Percentiles rank a stretch among this genome's conserved stretches.
phyloP scores from a whole-genome alignment of 2,329 filamentous ascomycete genomes.

The Botrytis fragariae region DNA sequence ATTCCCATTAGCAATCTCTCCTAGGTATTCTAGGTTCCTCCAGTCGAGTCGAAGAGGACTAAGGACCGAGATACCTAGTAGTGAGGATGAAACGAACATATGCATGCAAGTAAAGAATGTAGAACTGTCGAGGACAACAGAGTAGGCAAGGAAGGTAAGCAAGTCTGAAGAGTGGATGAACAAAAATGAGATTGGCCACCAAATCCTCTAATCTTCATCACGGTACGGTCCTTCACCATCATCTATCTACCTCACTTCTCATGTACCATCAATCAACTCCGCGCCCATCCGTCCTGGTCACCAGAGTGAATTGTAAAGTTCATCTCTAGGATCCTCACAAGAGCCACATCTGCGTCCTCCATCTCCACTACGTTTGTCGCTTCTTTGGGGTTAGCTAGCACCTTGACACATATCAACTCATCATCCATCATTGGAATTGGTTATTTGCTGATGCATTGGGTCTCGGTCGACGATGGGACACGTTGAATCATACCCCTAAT shows the following conservation, averaged over 20 bases:
- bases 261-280: not conserved
- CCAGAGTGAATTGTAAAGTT: not conserved
- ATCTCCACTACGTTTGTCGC: not conserved
- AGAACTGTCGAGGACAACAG: not conserved
- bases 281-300: not conserved
- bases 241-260: not conserved
- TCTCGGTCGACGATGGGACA: not conserved
- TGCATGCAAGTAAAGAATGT: not conserved
- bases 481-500: slow-evolving; percentile 10
- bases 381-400: not conserved
- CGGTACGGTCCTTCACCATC: not conserved
- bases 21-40: not conserved
- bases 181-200: not conserved
- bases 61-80: too few relatives aligned
- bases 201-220: not conserved
- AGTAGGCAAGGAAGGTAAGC: too few relatives aligned
- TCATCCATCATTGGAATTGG: not conserved
- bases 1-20: not conserved
- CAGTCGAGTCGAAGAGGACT: not conserved
- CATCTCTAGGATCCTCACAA: not conserved
- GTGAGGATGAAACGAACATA: not conserved
- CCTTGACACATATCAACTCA: not conserved
- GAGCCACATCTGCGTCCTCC: not conserved
- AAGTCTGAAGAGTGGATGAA: slow-evolving; percentile 4
- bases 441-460: not conserved